phyloP scores from a whole-genome alignment of 2,329 filamentous ascomycete genomes.

The Ophiostoma fasciatum region DNA sequence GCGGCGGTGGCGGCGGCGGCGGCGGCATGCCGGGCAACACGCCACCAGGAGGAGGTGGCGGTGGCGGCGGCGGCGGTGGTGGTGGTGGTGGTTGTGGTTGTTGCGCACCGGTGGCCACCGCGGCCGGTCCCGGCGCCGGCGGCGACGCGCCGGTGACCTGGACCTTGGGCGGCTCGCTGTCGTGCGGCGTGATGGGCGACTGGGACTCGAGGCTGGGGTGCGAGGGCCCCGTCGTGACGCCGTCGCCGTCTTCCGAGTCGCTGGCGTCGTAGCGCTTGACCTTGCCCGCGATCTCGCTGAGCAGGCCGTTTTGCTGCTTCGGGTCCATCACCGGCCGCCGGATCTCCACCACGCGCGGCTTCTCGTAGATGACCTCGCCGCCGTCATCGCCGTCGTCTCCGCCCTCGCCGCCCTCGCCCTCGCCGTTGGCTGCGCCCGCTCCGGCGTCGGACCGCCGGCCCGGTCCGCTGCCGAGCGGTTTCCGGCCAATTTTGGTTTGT shows the following conservation, averaged over 20 bases:
- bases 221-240: constrained; percentile 57
- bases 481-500: constrained; percentile 39
- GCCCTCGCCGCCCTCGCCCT: constrained; percentile 27
- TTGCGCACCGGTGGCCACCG: too few species aligned
- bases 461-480: constrained; percentile 27
- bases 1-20: constrained; percentile 37
- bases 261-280: constrained; percentile 59
- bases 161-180: constrained; percentile 44
- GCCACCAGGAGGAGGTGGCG: constrained; percentile 29
- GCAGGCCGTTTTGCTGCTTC: constrained; percentile 52
- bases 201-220: constrained; percentile 61
- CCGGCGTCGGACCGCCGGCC: not conserved
- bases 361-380: constrained; percentile 52
- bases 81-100: too few species aligned
- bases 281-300: constrained; percentile 58
- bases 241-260: constrained; percentile 53
- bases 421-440: constrained; percentile 12
- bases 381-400: constrained; percentile 28
- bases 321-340: constrained; percentile 51
- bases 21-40: constrained; percentile 23
- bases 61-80: constrained; percentile 21
- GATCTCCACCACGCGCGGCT: constrained; percentile 65
- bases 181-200: constrained; percentile 51
- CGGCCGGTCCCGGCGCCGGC: not conserved
- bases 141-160: constrained; percentile 30